Base-by-base conservation (phyloP, 805 yeast species). In the Candida yuanshanica region DNA sequence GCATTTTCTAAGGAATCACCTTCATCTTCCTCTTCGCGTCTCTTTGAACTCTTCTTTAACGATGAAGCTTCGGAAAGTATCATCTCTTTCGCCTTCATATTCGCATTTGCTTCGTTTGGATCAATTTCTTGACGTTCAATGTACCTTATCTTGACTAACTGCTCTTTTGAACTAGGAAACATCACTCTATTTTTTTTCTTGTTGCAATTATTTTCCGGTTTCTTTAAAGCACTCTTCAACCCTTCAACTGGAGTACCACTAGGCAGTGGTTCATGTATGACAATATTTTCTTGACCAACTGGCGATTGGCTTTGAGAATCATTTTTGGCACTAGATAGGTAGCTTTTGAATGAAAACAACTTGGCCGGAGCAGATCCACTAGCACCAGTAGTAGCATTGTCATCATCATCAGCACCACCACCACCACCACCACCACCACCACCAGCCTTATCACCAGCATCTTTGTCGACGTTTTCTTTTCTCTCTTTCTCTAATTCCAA, bases 61-160 rank as follows among this genome's bases (percentile, higher is more conserved):
- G 33, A 20, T 14, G 14, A 25, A 6, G 36, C 43, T 24, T 40
- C 43, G 3, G 36, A 31, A 7, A 7, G 26, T n/a, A 33, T 39
- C 43, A 40, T 39, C 4, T 16, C 35, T 35, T 29, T 39, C 2
- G 31, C 37, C 4, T 20, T 29, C 1, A 29, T 16, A 23, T 36
- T 18, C 13, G 16, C n/a, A 24, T 33, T 14, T 10, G 20, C 13
- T 23, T 16, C 23, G n/a, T 7, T 23, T 23, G 31, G 17, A 14
- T 27, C 31, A 27, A 14, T 27, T 27, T 14, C 18, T 14, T 23
- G 25, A n/a, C 29, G 7, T 10, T 21, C 24, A 23, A 34, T 22
- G 12, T 22, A 21, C n/a, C 36, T 21, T 11, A 34, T 34, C 10
- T 13, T 16, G 20, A 34, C 36, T 21, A 34, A 17, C 23, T 16